Conservation (phyloP, 2,329 filamentous ascomycete genomes). For the Colletotrichum sansevieriae region DNA sequence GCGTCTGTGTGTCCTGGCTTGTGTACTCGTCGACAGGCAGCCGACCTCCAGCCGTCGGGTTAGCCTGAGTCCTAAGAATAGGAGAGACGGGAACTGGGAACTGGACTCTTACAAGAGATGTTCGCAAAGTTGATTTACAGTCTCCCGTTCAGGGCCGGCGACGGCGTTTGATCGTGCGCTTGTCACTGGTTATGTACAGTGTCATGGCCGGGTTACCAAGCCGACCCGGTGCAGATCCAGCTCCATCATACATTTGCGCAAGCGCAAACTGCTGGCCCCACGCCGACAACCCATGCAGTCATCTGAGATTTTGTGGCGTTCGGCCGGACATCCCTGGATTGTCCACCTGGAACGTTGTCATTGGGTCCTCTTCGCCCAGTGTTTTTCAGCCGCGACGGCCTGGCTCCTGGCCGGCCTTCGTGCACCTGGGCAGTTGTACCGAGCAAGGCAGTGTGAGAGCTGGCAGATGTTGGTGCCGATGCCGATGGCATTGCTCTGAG, state of each 20-base stretch:
- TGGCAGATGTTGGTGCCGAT: slow-evolving; percentile 22
- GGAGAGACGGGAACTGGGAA: slow-evolving; percentile 3
- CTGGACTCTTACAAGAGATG: slow-evolving; percentile 3
- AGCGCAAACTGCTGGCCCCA: not conserved
- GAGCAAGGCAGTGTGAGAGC: slow-evolving; percentile 36
- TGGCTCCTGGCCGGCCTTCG: slow-evolving; percentile 4
- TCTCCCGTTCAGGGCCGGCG: not conserved
- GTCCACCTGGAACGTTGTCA: slow-evolving; percentile 24
- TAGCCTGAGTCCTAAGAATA: not conserved
- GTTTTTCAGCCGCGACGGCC: slow-evolving; percentile 19
- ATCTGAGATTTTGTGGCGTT: slow-evolving; percentile 38
- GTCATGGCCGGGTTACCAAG: slow-evolving; percentile 17
- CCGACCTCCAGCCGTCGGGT: slow-evolving; percentile 4
- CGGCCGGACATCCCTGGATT: slow-evolving; percentile 21
- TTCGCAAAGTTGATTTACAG: not conserved
- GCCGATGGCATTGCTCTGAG: slow-evolving; percentile 7
- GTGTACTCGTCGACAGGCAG: slow-evolving; percentile 3
- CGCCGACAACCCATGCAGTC: slow-evolving; percentile 27
- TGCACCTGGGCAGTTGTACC: slow-evolving; percentile 23
- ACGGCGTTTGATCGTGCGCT: slow-evolving; percentile 31
- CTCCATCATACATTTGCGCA: slow-evolving; percentile 35
- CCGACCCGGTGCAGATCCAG: slow-evolving; percentile 29
- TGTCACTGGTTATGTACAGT: slow-evolving; percentile 26
- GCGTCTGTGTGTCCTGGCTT: not conserved
- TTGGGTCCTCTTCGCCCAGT: slow-evolving; percentile 26